Conservation (phyloP, 495 filamentous ascomycete species). For the Haplographium delicatum region DNA sequence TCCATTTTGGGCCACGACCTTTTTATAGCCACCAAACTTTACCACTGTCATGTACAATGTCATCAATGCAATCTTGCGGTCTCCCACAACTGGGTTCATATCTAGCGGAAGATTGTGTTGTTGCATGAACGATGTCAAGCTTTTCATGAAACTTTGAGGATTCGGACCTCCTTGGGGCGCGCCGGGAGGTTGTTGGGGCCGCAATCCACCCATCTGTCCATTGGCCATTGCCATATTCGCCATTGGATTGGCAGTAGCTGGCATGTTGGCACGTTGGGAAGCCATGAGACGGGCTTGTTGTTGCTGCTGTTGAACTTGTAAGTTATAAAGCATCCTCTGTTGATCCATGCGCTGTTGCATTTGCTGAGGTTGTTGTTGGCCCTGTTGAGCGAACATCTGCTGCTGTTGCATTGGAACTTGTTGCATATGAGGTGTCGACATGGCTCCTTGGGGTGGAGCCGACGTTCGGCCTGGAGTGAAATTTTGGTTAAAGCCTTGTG, state of each 20-base stretch:
- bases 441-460: constrained; percentile 42
- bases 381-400: constrained; percentile 44
- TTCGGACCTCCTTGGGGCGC: constrained; percentile 25
- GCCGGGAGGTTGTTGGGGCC: constrained; percentile 25
- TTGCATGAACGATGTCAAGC: constrained; percentile 66
- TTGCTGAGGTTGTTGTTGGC: constrained; percentile 45
- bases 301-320: constrained; percentile 67
- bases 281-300: constrained; percentile 53
- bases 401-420: constrained; percentile 48
- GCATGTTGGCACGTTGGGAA: constrained; percentile 37
- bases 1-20: constrained; percentile 56
- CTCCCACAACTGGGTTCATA: constrained; percentile 60
- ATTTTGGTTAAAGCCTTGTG: constrained; percentile 49
- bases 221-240: constrained; percentile 34
- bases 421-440: constrained; percentile 31
- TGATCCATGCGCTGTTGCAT: constrained; percentile 31
- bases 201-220: constrained; percentile 26
- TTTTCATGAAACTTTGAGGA: constrained; percentile 70
- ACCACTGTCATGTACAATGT: constrained; percentile 71
- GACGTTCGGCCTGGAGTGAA: constrained; percentile 42
- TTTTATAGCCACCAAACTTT: constrained; percentile 74
- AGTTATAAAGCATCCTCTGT: constrained; percentile 54
- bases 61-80: constrained; percentile 63
- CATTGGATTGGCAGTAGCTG: constrained; percentile 42
- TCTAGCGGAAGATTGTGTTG: constrained; percentile 62